Evolutionary conservation across 2,329 filamentous ascomycete species (phyloP).

Genomic region (Monilinia polystroma): DNA sequence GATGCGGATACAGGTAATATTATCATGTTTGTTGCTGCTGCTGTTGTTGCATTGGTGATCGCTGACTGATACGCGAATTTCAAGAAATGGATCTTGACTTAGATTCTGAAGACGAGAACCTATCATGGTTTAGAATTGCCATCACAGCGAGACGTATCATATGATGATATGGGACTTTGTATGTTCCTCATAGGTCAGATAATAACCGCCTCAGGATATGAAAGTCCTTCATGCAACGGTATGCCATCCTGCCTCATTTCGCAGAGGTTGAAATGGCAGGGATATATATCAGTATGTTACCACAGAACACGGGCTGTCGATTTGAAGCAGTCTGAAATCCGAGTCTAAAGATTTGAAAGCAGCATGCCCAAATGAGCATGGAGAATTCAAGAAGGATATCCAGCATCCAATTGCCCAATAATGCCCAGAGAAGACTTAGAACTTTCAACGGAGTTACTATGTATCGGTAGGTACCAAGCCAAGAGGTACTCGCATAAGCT

Average conservation of each 20-base stretch:
- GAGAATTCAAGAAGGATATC: neutral
- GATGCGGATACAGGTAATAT: neutral
- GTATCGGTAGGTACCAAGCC: neutral
- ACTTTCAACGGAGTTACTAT: neutral
- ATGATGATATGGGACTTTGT: conserved; percentile 5
- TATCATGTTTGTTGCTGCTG: neutral
- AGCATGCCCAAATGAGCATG: conserved; percentile 3
- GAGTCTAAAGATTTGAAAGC: neutral
- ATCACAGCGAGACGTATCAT: conserved; percentile 10
- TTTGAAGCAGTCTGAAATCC: conserved; percentile 6
- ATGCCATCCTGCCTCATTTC: conserved; percentile 12
- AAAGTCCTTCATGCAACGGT: conserved; percentile 10
- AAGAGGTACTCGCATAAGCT: neutral
- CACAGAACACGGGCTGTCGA: neutral
- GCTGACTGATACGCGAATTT: conserved; percentile 2
- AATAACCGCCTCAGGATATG: conserved; percentile 13
- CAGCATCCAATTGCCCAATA: neutral
- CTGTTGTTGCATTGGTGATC: conserved; percentile 10
- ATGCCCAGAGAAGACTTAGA: neutral
- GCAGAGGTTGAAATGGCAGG: conserved; percentile 4
- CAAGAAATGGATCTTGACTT: conserved; percentile 5
- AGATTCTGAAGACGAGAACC: neutral
- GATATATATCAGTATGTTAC: neutral
- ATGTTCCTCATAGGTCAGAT: conserved; percentile 4
- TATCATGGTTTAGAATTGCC: neutral